phyloP scores from a whole-genome alignment of 352 stramenopile genomes.

The Pythium insidiosum region DNA sequence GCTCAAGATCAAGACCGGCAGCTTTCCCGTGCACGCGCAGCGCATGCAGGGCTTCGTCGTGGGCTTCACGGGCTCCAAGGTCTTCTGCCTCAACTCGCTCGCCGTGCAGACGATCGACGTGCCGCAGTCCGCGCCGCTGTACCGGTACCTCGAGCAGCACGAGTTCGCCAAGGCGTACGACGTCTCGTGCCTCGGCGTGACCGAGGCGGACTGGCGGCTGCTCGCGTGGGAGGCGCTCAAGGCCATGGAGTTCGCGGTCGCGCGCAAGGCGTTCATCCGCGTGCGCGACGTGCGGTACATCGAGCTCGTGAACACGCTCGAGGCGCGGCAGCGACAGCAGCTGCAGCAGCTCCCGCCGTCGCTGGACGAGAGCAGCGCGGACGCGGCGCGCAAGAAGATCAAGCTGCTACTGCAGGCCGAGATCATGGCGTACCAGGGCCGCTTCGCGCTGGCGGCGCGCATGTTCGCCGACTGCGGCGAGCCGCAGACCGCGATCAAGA shows the following conservation, averaged over 20 bases:
- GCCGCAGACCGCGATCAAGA: conserved; percentile 86
- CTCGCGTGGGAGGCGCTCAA: conserved; percentile 85
- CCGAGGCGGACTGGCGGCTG: conserved; percentile 85
- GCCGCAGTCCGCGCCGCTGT: conserved; percentile 81
- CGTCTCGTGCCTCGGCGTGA: conserved; percentile 92
- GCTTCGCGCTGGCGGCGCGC: conserved; percentile 89
- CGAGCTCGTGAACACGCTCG: conserved; percentile 83
- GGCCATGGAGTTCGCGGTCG: conserved; percentile 72
- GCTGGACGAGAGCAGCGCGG: conserved; percentile 18
- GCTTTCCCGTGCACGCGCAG: conserved; percentile 85
- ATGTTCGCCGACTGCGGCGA: conserved; percentile 75
- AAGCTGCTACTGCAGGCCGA: conserved; percentile 78
- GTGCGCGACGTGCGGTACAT: conserved; percentile 90
- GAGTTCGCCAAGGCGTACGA: conserved; percentile 85
- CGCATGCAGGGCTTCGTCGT: conserved; percentile 90
- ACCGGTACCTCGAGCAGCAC: conserved; percentile 86
- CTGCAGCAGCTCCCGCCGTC: conserved; percentile 43
- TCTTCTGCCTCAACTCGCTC: conserved; percentile 87
- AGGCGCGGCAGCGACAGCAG: conserved; percentile 67
- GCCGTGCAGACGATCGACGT: conserved; percentile 89
- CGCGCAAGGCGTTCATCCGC: conserved; percentile 84
- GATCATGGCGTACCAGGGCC: conserved; percentile 89
- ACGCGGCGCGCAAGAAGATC: conserved; percentile 47
- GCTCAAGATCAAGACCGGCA: conserved; percentile 89
- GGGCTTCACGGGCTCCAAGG: conserved; percentile 88